Conservation (phyloP, 179 eudicot genomes). For the Beta corolliflora region DNA sequence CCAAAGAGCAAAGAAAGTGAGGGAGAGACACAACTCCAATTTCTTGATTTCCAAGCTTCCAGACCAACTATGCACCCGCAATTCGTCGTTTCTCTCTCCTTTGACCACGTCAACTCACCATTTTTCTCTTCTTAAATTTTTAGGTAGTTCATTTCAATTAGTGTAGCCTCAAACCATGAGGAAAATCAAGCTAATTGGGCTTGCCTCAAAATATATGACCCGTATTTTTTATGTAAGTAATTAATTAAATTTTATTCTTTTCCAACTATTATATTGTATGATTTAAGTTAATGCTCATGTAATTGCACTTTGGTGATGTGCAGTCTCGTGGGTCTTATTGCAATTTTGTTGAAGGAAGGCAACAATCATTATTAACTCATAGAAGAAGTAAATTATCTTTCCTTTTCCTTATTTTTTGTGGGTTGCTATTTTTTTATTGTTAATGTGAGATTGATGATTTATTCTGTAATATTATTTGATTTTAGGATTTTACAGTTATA, state of each 20-base stretch:
- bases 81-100: neutral
- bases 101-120: neutral
- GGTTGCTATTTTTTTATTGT: too few species aligned
- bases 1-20: neutral
- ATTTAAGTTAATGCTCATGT: constrained; percentile 17
- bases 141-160: neutral
- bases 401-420: neutral
- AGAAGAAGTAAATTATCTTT: constrained; percentile 30
- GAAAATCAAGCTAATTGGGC: constrained; percentile 25
- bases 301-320: constrained; percentile 18
- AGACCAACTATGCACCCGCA: neutral
- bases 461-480: constrained; percentile 12
- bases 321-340: constrained; percentile 27
- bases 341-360: constrained; percentile 25
- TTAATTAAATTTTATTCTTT: neutral
- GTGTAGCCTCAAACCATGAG: constrained; percentile 24
- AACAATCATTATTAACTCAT: constrained; percentile 23
- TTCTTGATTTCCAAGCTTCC: constrained; percentile 40
- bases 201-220: constrained; percentile 29
- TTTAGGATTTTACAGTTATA: constrained; percentile 46
- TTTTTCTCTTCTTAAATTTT: neutral
- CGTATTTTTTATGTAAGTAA: constrained; percentile 31
- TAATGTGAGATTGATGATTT: neutral
- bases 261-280: neutral
- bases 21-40: neutral